Percentiles rank a stretch among this genome's conserved stretches.
Conservation (phyloP, 305 asterid genomes). For the Fraxinus ornus region DNA sequence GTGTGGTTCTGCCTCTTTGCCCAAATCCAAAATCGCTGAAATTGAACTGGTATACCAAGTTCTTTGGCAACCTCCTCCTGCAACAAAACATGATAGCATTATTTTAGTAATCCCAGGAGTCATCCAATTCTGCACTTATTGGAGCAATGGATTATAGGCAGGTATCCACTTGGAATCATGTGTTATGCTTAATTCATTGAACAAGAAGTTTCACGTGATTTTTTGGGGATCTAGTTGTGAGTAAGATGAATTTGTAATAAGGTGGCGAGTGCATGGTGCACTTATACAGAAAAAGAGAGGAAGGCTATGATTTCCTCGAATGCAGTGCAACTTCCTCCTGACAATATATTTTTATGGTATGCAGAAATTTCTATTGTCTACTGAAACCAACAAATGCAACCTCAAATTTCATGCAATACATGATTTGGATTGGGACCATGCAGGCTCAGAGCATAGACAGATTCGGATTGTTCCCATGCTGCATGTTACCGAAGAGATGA, state of each 20-base stretch:
- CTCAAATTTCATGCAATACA: not conserved
- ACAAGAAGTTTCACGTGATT: not conserved
- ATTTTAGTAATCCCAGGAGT: not conserved
- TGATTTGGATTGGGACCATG: not conserved
- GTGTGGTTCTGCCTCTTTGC: constrained; percentile 85
- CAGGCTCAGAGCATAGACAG: not conserved
- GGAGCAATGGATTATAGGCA: not conserved
- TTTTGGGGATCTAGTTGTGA: not conserved
- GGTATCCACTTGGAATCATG: not conserved
- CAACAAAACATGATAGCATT: constrained; percentile 20
- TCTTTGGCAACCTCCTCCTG: constrained; percentile 79
- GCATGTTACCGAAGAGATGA: not conserved
- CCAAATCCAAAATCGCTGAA: constrained; percentile 85
- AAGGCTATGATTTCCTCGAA: not conserved
- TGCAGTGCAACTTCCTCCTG: constrained; percentile 7
- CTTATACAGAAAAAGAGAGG: not conserved
- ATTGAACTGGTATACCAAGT: constrained; percentile 69
- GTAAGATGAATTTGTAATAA: not conserved
- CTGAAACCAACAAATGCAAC: not conserved
- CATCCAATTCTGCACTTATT: not conserved
- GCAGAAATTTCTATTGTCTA: not conserved
- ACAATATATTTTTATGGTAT: not conserved
- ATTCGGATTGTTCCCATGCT: not conserved
- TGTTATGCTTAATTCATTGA: not conserved
- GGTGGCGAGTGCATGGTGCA: not conserved